Conservation (phyloP, 225 moss, liverwort and hornwort species). For the Neckera pumila region DNA sequence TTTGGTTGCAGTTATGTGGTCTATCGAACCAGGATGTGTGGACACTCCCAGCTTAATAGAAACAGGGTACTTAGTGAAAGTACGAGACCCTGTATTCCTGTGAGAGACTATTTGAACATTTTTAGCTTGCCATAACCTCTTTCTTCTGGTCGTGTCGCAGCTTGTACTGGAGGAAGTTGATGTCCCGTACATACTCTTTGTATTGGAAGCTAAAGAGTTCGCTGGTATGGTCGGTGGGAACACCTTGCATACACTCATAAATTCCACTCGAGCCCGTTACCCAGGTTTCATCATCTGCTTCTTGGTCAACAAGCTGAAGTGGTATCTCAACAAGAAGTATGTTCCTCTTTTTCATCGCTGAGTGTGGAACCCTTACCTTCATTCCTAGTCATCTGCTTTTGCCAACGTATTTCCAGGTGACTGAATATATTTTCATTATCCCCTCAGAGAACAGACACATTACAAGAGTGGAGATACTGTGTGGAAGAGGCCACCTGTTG, state of each 20-base stretch:
- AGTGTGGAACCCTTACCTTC: background rate
- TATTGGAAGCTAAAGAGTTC: slow-evolving; percentile 80
- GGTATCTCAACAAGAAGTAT: slow-evolving; percentile 58
- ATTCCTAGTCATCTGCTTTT: background rate
- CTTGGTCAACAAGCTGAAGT: slow-evolving; percentile 73
- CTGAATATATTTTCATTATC: background rate
- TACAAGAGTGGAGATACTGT: slow-evolving; percentile 37
- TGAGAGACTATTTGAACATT: background rate
- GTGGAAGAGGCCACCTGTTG: slow-evolving; percentile 74
- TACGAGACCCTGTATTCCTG: background rate
- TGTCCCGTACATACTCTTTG: slow-evolving; percentile 62
- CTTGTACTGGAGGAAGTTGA: slow-evolving; percentile 67
- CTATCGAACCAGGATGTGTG: background rate
- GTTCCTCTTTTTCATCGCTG: background rate
- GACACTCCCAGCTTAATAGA: background rate
- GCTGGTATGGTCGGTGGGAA: slow-evolving; percentile 44
- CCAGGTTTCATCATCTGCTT: slow-evolving; percentile 76
- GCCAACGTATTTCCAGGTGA: background rate
- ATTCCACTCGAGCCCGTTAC: slow-evolving; percentile 37
- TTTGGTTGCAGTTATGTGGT: background rate
- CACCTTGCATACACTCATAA: slow-evolving; percentile 30
- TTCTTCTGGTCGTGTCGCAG: slow-evolving; percentile 24
- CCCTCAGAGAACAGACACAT: slow-evolving; percentile 63
- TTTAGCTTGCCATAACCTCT: background rate
- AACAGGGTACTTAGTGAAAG: background rate